Percentiles rank a stretch among this genome's conserved stretches.
Evolutionary conservation across 208 protist species (phyloP).

Genomic region (Borovskyia barvae): DNA sequence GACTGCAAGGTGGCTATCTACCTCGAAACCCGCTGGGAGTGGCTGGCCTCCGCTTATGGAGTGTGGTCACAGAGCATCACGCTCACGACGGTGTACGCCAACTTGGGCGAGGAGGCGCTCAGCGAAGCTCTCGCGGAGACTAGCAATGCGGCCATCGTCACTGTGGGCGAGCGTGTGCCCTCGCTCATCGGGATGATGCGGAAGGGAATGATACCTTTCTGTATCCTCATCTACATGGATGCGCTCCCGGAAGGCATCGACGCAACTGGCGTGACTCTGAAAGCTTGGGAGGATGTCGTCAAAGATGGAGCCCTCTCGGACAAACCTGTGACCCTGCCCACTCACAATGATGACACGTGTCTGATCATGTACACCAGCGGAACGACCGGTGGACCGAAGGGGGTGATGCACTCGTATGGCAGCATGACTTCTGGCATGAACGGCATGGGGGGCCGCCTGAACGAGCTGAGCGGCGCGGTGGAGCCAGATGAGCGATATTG

Average conservation of each 20-base stretch:
- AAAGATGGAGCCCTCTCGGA: conserved; percentile 30
- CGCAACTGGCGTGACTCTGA: conserved; percentile 17
- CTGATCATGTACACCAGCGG: conserved; percentile 93
- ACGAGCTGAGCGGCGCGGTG: conserved; percentile 46
- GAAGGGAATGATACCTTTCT: conserved; percentile 1
- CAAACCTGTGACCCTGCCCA: conserved; percentile 11
- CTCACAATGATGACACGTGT: conserved; percentile 41
- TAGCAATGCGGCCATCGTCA: conserved; percentile 62
- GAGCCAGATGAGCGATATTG: conserved; percentile 65
- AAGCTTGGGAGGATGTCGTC: conserved; percentile 50
- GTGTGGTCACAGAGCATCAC: conserved; percentile 73
- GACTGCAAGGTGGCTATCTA: conserved; percentile 59
- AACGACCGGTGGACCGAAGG: conserved; percentile 88
- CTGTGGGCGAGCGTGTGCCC: conserved; percentile 58
- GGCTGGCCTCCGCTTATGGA: conserved; percentile 57
- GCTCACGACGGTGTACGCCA: conserved; percentile 82
- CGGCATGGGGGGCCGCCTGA: conserved; percentile 37
- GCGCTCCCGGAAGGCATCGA: conserved; percentile 39
- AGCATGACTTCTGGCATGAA: conserved; percentile 41
- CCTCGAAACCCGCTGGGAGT: conserved; percentile 89
- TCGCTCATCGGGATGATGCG: conserved; percentile 28
- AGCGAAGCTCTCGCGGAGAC: conserved; percentile 75
- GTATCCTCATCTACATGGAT: conserved; percentile 61
- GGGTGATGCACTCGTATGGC: conserved; percentile 78
- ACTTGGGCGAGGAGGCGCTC: conserved; percentile 78